These are phyloP conservation scores for Dactylella cylindrospora DNA, from an alignment of 2,329 filamentous ascomycete genomes.

Conservation along the genomic window DNA sequence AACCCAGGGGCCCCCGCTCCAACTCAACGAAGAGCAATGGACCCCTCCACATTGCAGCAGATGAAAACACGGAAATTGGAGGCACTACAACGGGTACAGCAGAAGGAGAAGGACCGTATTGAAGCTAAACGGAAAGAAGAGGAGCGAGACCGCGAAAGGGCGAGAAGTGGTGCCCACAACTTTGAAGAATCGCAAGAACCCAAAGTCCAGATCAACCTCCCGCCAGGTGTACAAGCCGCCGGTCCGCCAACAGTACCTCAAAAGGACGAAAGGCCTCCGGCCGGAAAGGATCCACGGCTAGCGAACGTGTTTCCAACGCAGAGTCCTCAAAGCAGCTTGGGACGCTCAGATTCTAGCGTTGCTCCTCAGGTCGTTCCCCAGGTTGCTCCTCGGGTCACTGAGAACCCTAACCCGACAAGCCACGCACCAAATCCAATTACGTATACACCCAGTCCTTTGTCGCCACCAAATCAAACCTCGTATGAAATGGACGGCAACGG, in stretches of 20 bases:
- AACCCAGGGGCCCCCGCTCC: conserved; percentile 1
- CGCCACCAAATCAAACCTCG: neutral
- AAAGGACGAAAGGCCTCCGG: neutral
- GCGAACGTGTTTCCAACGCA: neutral
- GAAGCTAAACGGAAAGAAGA: conserved; percentile 25
- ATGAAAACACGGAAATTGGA: conserved; percentile 24
- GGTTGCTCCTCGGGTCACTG: neutral
- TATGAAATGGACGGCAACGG: conserved; percentile 21
- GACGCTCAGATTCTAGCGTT: conserved; percentile 5
- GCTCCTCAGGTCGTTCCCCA: conserved; percentile 12
- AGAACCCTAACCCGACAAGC: neutral
- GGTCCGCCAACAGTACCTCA: neutral
- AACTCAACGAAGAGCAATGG: conserved; percentile 3
- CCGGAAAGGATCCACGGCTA: neutral
- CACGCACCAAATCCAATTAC: neutral
- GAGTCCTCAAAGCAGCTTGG: neutral
- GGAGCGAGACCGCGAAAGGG: conserved; percentile 10
- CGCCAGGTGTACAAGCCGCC: conserved; percentile 15
- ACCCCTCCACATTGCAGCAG: conserved; percentile 13
- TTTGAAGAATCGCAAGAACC: conserved; percentile 1
- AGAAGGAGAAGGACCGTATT: conserved; percentile 19
- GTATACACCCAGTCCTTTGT: too few relatives aligned
- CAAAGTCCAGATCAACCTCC: conserved; percentile 21
- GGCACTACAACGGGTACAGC: conserved; percentile 23
- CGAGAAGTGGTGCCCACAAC: neutral